Evolutionary conservation across 305 asterid species (phyloP).

Genomic region (Caryopteris hybrid): DNA sequence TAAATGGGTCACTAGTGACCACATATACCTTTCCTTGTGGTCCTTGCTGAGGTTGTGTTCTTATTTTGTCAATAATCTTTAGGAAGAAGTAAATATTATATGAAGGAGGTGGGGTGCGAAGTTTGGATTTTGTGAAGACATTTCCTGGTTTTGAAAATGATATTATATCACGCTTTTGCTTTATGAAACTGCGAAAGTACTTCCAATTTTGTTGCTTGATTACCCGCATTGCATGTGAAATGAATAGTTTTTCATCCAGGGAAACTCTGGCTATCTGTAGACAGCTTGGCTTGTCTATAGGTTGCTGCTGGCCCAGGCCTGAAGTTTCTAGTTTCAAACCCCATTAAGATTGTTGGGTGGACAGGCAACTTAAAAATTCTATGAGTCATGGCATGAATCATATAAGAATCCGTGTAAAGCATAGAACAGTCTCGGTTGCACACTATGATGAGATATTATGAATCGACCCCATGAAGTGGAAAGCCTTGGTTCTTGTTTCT

Average conservation of each 20-base stretch:
- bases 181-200: conserved; percentile 10
- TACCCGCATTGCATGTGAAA: conserved; percentile 6
- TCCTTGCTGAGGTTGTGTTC: conserved; percentile 27
- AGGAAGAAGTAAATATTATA: conserved; percentile 10
- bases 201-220: conserved; percentile 7
- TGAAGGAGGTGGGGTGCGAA: not conserved
- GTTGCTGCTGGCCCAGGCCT: no score
- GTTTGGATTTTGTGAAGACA: conserved; percentile 25
- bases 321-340: no score
- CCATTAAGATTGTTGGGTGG: no score
- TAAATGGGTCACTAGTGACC: conserved; percentile 28
- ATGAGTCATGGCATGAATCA: no score
- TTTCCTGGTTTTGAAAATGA: conserved; percentile 23
- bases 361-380: no score
- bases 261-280: no score
- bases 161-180: conserved; percentile 16
- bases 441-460: no score
- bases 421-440: no score
- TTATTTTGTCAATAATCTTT: conserved; percentile 14
- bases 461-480: no score
- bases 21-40: conserved; percentile 30
- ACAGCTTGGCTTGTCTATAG: no score
- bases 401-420: no score
- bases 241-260: not conserved
- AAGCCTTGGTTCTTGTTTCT: no score